These are phyloP conservation scores for Wallacemonas rigidus DNA, from an alignment of 208 protist species.

Conservation along the genomic window DNA sequence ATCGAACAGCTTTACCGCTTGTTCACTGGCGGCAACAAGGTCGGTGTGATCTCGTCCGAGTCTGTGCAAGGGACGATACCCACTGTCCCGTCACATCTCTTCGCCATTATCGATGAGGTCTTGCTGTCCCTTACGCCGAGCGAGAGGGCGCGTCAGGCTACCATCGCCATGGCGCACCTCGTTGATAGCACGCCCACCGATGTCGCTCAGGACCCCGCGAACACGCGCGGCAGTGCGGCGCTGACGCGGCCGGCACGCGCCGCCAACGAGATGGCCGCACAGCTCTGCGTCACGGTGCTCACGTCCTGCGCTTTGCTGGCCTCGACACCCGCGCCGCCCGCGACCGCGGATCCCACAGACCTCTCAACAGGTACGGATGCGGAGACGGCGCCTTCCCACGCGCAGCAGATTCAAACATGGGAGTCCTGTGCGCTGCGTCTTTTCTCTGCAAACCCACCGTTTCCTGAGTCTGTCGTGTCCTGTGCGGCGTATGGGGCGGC, in stretches of 20 bases:
- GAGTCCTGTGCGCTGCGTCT: conserved; percentile 38
- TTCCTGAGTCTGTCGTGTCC: conserved; percentile 30
- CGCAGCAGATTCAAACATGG: neutral
- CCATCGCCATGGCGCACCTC: neutral
- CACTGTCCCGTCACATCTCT: conserved; percentile 6
- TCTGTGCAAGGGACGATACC: neutral
- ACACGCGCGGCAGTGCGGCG: neutral
- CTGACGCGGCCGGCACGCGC: no score
- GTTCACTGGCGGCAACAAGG: conserved; percentile 7
- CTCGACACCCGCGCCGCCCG: conserved; percentile 7
- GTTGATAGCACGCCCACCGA: neutral
- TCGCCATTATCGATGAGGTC: conserved; percentile 18
- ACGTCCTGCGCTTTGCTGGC: conserved; percentile 5
- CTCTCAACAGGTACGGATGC: neutral
- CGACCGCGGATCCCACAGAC: conserved; percentile 12
- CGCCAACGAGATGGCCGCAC: neutral
- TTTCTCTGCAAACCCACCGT: conserved; percentile 44
- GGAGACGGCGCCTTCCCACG: no score
- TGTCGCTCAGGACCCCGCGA: neutral
- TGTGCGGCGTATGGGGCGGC: conserved; percentile 51
- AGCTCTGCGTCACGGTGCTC: conserved; percentile 1
- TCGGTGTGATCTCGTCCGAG: conserved; percentile 9
- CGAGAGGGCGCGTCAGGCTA: neutral
- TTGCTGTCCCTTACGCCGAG: neutral
- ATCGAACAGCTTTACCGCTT: conserved; percentile 11